Evolutionary conservation across 345 rosid genomes (phyloP).

Genomic region (Gossypium raimondii): DNA sequence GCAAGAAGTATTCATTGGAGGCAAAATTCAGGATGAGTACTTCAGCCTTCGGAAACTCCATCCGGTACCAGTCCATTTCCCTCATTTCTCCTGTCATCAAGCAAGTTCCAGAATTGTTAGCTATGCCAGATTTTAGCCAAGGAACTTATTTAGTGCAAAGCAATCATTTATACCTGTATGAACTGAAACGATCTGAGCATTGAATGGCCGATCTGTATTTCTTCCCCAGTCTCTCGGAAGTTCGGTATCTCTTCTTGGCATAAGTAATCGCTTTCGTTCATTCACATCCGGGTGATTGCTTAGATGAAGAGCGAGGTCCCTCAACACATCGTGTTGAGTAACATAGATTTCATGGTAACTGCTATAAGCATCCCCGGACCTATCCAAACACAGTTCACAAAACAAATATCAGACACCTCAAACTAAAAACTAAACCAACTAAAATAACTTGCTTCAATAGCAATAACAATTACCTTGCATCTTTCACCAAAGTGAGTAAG

Average conservation of each 20-base stretch:
- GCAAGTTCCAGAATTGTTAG: not conserved
- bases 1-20: constrained; percentile 56
- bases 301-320: constrained; percentile 74
- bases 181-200: constrained; percentile 75
- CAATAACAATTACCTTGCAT: constrained; percentile 40
- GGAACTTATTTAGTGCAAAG: not conserved
- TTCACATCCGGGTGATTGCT: constrained; percentile 39
- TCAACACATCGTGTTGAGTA: constrained; percentile 82
- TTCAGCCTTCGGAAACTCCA: constrained; percentile 85
- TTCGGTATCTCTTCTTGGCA: constrained; percentile 57
- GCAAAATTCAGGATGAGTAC: constrained; percentile 71
- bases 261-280: constrained; percentile 46
- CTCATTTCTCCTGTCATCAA: constrained; percentile 47
- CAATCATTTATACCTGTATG: constrained; percentile 48
- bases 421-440: not conserved
- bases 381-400: constrained; percentile 27
- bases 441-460: not conserved
- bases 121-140: no score
- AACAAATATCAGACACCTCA: constrained; percentile 10
- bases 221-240: constrained; percentile 84
- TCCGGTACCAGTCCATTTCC: constrained; percentile 71
- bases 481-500: constrained; percentile 79
- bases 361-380: constrained; percentile 65
- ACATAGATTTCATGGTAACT: constrained; percentile 66
- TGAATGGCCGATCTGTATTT: constrained; percentile 48